A percentile compares a stretch with the other conserved stretches of the same genome.
These are phyloP conservation scores for Phanerochaete carnosa DNA, from an alignment of 768 basidiomycete species.

Conservation along the genomic window DNA sequence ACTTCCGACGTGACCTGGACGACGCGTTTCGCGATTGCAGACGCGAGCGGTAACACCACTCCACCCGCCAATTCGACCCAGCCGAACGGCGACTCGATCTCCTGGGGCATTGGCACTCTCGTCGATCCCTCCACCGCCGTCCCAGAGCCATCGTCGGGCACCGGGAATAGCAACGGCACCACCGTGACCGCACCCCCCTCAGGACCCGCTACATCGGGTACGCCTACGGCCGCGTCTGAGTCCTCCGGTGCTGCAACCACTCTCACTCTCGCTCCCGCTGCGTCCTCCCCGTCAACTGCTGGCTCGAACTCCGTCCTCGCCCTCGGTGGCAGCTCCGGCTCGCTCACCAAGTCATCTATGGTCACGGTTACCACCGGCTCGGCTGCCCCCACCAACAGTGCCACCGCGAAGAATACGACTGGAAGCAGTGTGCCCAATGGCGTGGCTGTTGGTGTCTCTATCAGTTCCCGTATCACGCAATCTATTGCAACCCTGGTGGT, in stretches of 20 bases:
- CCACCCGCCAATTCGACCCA: slow-evolving; percentile 52
- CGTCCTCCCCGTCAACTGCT: not conserved
- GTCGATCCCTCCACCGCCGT: slow-evolving; percentile 35
- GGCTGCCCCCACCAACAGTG: not conserved
- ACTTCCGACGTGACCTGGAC: slow-evolving; percentile 55
- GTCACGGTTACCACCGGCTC: not conserved
- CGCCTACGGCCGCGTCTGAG: not conserved
- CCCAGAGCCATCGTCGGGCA: slow-evolving; percentile 19
- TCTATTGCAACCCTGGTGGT: slow-evolving; percentile 19
- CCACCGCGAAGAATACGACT: slow-evolving; percentile 3
- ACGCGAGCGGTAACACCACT: slow-evolving; percentile 39
- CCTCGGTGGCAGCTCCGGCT: slow-evolving; percentile 2
- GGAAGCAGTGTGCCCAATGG: slow-evolving; percentile 10
- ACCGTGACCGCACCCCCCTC: slow-evolving; percentile 2
- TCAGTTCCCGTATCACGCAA: slow-evolving; percentile 14
- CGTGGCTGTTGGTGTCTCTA: slow-evolving; percentile 11
- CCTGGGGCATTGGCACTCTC: slow-evolving; percentile 68
- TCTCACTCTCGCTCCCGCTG: not conserved
- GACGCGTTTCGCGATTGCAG: slow-evolving; percentile 72
- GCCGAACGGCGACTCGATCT: slow-evolving; percentile 41
- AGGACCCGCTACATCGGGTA: not conserved
- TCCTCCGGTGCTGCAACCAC: not conserved
- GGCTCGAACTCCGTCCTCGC: not conserved
- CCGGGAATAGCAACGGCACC: slow-evolving; percentile 2
- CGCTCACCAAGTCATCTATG: not conserved